Conservation (phyloP, 257 asterid species). For the Nicotiana tomentosiformis region DNA sequence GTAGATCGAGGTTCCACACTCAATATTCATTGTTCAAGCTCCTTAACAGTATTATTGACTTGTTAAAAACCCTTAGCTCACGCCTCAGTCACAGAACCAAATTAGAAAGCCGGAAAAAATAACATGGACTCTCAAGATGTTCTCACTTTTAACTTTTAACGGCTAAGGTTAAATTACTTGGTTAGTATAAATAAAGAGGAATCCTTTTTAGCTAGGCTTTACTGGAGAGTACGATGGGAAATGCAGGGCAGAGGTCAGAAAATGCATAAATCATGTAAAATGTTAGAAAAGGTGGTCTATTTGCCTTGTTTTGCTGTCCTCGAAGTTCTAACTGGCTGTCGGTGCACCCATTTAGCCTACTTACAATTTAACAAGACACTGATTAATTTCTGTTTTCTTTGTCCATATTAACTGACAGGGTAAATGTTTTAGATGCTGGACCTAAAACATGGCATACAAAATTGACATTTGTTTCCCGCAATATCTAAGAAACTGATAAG, state of each 20-base stretch:
- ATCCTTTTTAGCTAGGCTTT: not conserved
- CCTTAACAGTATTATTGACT: not conserved
- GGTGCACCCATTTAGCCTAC: not conserved
- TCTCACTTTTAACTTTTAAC: too few relatives aligned
- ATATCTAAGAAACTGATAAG: not conserved
- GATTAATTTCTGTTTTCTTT: not conserved
- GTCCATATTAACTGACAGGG: not conserved
- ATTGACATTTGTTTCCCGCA: not conserved
- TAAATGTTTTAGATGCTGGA: not conserved
- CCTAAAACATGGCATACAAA: not conserved
- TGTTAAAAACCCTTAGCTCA: not conserved
- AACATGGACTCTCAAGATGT: not conserved
- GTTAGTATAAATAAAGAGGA: not conserved
- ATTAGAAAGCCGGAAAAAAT: not conserved
- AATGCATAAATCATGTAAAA: not conserved
- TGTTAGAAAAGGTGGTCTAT: not conserved
- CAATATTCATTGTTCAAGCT: not conserved
- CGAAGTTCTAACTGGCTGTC: slow-evolving; percentile 4
- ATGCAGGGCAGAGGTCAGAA: not conserved
- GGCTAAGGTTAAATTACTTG: too few relatives aligned
- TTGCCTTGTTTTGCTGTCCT: not conserved
- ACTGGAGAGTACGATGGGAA: not conserved
- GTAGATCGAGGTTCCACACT: not conserved
- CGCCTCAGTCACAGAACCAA: not conserved
- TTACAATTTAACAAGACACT: not conserved